These are phyloP conservation scores for Botrytis hyacinthi DNA, from an alignment of 2,329 filamentous ascomycete genomes.

Conservation along the genomic window DNA sequence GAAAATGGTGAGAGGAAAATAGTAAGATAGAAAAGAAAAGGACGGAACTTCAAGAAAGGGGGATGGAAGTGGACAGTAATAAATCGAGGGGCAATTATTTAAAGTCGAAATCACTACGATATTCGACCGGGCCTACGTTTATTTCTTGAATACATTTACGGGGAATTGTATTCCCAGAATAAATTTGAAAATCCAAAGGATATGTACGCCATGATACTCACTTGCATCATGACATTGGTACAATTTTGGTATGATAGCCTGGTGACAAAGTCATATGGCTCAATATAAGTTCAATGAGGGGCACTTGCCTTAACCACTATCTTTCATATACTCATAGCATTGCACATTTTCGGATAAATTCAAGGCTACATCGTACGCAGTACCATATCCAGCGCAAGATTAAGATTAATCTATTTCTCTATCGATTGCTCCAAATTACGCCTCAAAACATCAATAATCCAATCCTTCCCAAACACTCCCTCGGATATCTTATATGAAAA, in stretches of 20 bases:
- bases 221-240: not conserved
- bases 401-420: not conserved
- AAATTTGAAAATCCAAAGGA: no score
- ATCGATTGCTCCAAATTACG: not conserved
- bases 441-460: constrained; percentile 15
- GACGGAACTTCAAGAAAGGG: no score
- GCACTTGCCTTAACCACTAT: not conserved
- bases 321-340: not conserved
- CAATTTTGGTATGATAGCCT: not conserved
- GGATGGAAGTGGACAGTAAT: no score
- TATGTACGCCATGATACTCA: no score
- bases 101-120: not conserved
- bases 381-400: not conserved
- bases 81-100: no score
- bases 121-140: not conserved
- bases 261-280: not conserved
- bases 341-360: not conserved
- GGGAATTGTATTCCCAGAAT: no score
- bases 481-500: constrained; percentile 3
- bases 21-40: not conserved
- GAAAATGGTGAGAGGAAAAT: not conserved
- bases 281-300: not conserved
- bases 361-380: not conserved
- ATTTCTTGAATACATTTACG: no score
- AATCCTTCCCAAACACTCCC: constrained; percentile 8